Evolutionary conservation across 345 rosid species (phyloP).

Genomic region (Psidium guajava): DNA sequence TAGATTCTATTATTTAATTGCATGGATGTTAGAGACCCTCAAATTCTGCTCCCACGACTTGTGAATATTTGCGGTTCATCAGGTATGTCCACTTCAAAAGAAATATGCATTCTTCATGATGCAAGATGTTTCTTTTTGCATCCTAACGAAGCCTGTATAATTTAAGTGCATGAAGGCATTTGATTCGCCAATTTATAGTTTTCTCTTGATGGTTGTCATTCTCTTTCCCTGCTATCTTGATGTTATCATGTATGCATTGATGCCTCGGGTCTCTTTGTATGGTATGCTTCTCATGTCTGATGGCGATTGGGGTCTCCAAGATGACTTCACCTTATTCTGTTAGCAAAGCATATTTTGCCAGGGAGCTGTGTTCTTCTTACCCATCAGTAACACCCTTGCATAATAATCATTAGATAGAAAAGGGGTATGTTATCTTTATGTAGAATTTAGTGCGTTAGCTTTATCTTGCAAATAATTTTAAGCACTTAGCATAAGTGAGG

Average conservation of each 20-base stretch:
- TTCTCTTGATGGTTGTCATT: background rate
- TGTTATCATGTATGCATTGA: background rate
- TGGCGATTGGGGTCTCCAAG: background rate
- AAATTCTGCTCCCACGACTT: conserved; percentile 60
- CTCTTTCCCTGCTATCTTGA: background rate
- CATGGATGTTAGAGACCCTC: conserved; percentile 85
- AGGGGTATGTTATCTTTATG: background rate
- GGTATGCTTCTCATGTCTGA: background rate
- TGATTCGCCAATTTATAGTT: background rate
- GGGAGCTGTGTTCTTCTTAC: background rate
- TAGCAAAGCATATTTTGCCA: background rate
- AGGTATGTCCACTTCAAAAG: conserved; percentile 28
- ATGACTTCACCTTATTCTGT: background rate
- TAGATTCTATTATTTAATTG: conserved; percentile 88
- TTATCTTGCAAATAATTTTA: background rate
- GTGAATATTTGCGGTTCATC: conserved; percentile 55
- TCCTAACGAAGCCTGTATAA: background rate
- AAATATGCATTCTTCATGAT: background rate
- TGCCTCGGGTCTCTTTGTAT: background rate
- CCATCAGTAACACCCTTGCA: background rate
- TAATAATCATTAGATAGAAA: background rate
- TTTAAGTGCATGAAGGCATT: background rate
- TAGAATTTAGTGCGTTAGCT: background rate
- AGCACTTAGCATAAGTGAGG: background rate
- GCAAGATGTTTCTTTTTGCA: background rate